A percentile compares a stretch with the other conserved stretches of the same genome.
Evolutionary conservation across 2,329 filamentous ascomycete genomes (phyloP).

Genomic region (Daldinia eschscholtzii): DNA sequence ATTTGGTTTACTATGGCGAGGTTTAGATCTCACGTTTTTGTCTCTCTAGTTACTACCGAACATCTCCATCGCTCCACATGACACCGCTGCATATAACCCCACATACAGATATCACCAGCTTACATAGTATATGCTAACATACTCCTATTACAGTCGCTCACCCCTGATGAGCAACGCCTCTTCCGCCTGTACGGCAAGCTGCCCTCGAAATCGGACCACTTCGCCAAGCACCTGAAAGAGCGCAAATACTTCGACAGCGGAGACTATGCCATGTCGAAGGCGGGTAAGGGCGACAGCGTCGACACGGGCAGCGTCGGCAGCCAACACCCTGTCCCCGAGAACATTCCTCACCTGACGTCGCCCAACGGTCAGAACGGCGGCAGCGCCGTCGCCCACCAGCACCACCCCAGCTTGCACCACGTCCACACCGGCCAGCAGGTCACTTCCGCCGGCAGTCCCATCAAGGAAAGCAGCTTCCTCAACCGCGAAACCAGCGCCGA

Average conservation of each 20-base stretch:
- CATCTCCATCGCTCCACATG: constrained; percentile 12
- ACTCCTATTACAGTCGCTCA: constrained; percentile 74
- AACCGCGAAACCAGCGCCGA: constrained; percentile 83
- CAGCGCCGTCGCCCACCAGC: constrained; percentile 54
- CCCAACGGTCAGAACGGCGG: constrained; percentile 61
- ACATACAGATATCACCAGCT: constrained; percentile 39
- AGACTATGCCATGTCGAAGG: constrained; percentile 96
- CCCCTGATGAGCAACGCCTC: constrained; percentile 93
- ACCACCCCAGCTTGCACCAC: constrained; percentile 56
- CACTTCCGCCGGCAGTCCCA: constrained; percentile 75
- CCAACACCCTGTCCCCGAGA: constrained; percentile 93
- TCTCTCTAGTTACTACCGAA: neutral
- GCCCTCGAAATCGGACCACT: constrained; percentile 93
- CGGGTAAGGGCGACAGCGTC: constrained; percentile 93
- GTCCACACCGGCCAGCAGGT: constrained; percentile 42
- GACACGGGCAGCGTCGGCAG: constrained; percentile 94
- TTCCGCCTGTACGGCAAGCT: constrained; percentile 98
- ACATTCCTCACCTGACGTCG: constrained; percentile 89
- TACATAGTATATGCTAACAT: constrained; percentile 18
- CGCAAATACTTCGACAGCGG: constrained; percentile 99
- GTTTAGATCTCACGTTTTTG: constrained; percentile 26
- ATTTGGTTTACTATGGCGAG: neutral
- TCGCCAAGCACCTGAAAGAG: constrained; percentile 99
- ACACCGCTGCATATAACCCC: constrained; percentile 33
- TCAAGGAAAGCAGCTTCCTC: constrained; percentile 91